These are phyloP conservation scores for Tirmania nivea DNA, from an alignment of 495 filamentous ascomycete genomes.

Conservation along the genomic window DNA sequence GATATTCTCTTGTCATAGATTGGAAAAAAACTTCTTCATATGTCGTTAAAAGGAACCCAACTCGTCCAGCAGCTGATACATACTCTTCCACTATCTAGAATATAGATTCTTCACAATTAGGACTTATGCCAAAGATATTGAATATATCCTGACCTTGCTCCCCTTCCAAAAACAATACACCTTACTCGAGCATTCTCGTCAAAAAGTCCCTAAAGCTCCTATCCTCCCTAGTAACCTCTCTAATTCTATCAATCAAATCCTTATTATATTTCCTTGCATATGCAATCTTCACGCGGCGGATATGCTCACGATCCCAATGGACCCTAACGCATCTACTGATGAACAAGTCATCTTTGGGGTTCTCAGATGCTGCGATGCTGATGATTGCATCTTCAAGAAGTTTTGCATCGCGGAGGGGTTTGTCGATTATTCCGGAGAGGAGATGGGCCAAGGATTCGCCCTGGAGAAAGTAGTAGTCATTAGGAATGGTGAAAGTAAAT, in stretches of 20 bases:
- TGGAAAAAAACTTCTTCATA: too few species aligned
- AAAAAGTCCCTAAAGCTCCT: constrained; percentile 35
- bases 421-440: constrained; percentile 89
- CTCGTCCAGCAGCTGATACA: too few species aligned
- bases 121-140: too few species aligned
- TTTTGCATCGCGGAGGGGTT: constrained; percentile 78
- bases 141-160: background rate
- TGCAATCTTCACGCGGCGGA: constrained; percentile 46
- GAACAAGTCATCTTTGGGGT: constrained; percentile 47
- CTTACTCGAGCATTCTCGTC: constrained; percentile 23
- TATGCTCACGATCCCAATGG: constrained; percentile 64
- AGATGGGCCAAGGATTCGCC: constrained; percentile 90
- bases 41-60: too few species aligned
- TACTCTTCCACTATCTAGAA: too few species aligned
- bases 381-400: constrained; percentile 82
- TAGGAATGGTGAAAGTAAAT: background rate
- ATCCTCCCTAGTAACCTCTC: constrained; percentile 20
- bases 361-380: constrained; percentile 19
- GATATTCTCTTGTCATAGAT: too few species aligned
- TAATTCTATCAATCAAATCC: constrained; percentile 40
- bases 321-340: constrained; percentile 60
- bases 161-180: background rate
- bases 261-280: constrained; percentile 51
- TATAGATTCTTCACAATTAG: too few species aligned
- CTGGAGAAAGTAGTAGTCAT: constrained; percentile 25